phyloP scores from a whole-genome alignment of 2,329 filamentous ascomycete genomes.

The Endoconidiophora polonica region DNA sequence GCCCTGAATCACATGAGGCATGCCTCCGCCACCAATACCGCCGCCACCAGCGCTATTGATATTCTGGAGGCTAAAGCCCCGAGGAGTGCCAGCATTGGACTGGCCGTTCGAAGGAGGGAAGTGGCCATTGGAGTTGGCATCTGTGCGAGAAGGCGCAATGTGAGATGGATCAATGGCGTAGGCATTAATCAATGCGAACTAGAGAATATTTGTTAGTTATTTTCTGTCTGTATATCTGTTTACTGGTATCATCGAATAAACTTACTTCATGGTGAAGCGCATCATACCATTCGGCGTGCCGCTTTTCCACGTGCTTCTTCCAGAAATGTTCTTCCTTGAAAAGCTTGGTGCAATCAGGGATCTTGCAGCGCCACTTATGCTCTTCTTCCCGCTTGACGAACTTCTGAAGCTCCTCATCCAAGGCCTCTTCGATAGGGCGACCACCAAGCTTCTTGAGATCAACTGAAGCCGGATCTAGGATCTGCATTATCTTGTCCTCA shows the following conservation, averaged over 20 bases:
- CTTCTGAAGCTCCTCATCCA: constrained; percentile 73
- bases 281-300: constrained; percentile 77
- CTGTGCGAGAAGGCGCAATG: constrained; percentile 81
- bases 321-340: constrained; percentile 97
- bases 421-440: constrained; percentile 65
- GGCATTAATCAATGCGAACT: constrained; percentile 82
- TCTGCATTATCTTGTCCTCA: constrained; percentile 87
- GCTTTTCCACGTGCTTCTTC: constrained; percentile 95
- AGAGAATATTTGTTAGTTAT: constrained; percentile 13
- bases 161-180: constrained; percentile 91
- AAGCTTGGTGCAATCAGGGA: constrained; percentile 86
- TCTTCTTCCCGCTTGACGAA: constrained; percentile 96
- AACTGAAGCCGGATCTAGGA: constrained; percentile 75
- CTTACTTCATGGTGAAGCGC: constrained; percentile 68
- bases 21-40: constrained; percentile 32
- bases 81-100: constrained; percentile 64
- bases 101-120: constrained; percentile 71
- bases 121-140: constrained; percentile 90
- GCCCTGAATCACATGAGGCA: constrained; percentile 38
- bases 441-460: constrained; percentile 86
- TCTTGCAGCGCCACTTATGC: constrained; percentile 90
- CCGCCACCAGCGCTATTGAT: constrained; percentile 38
- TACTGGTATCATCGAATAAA: constrained; percentile 13
- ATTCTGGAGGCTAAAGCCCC: constrained; percentile 75
- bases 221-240: not conserved